Conservation (phyloP, 345 rosid genomes). For the Acer yangbiense region DNA sequence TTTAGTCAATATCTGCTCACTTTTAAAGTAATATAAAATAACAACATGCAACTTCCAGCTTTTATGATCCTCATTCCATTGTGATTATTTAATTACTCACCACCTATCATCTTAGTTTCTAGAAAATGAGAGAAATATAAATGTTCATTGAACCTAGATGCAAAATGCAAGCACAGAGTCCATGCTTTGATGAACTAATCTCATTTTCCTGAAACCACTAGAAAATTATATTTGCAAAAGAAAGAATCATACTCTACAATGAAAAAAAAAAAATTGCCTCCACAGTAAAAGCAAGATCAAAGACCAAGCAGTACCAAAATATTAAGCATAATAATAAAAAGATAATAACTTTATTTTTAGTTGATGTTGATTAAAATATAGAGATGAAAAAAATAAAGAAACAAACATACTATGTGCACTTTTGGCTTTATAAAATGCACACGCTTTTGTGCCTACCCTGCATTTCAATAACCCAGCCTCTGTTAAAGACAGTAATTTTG, state of each 20-base stretch:
- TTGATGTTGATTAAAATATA: not conserved
- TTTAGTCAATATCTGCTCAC: not conserved
- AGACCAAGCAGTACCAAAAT: not conserved
- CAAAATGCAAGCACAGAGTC: not conserved
- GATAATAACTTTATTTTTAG: not conserved
- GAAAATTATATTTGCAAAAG: not conserved
- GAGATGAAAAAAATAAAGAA: not conserved
- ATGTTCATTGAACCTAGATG: conserved; percentile 4
- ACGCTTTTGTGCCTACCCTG: not conserved
- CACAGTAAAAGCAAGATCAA: not conserved
- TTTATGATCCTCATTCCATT: not conserved
- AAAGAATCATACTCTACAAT: not conserved
- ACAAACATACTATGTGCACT: not conserved
- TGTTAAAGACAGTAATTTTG: not conserved
- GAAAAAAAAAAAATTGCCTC: not conserved
- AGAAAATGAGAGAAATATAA: not conserved
- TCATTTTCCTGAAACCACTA: not conserved
- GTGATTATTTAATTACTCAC: not conserved
- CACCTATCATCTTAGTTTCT: not conserved
- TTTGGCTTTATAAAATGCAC: not conserved
- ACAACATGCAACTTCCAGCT: not conserved
- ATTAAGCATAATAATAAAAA: not conserved
- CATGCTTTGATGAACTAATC: not conserved
- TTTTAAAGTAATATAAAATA: not conserved
- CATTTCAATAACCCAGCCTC: not conserved